Evolutionary conservation across 1,139 yeast genomes (phyloP), one percentile per base, ranked within the genome.

Genomic region (Saccharomyces hybrid): DNA sequence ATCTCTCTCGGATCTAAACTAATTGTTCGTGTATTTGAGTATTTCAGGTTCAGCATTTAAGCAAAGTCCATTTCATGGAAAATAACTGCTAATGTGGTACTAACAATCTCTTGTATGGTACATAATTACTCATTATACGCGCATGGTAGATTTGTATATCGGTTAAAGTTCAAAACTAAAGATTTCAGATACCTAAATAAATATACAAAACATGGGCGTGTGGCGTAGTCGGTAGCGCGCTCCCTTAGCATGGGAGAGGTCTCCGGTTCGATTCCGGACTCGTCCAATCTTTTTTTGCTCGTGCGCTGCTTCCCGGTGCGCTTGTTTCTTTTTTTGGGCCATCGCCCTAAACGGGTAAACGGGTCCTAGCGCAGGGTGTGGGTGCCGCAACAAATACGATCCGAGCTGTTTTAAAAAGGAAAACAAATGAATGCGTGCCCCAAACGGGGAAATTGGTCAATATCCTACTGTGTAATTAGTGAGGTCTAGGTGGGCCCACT

Each of bases 161-260:
- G 21, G 21, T 16, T 16, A 16, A 16, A 16, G 16, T 16, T 16
- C 16, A 16, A 16, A 16, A 16, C 16, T 16, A 16, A 16, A 16
- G 16, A 16, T 16, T 16, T 16, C 16, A 16, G 16, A 16, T 16
- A 16, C 16, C 16, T 16, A 16, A 24, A 24, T 4, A 24, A 5
- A 4, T 4, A 24, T 24, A 24, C 6, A 24, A 24, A 24, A 24
- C 19, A n/a, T 54, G 89, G 89, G 89, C 88, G 88, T 83, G 88
- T 84, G 88, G 89, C 89, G 88, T 80, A 84, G 89, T 83, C 82
- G 89, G 89, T 83, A 84, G 88, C 88, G 89, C 88, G 88, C 81
- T 81, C 86, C 83, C 88, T 83, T 84, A 81, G 89, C 89, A 83
- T 82, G 88, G 82, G 86, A 82, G 81, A 84, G 89, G 88, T 84